These are phyloP conservation scores for Claviceps sp. DNA, from an alignment of 2,329 filamentous ascomycete genomes.

Conservation along the genomic window DNA sequence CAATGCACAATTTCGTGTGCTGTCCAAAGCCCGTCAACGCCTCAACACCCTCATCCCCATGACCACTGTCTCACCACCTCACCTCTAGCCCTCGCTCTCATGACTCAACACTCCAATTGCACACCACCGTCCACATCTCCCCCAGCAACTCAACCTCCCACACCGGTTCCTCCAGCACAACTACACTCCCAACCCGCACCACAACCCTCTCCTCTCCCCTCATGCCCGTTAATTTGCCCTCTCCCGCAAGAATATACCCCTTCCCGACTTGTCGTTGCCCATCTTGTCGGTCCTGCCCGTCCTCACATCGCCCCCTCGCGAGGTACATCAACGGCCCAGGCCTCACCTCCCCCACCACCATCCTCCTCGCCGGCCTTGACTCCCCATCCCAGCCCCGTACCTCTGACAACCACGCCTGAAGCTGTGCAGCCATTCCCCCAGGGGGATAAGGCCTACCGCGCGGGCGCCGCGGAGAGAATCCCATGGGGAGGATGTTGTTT, in stretches of 20 bases:
- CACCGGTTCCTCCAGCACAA: conserved; percentile 21
- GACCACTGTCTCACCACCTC: no score
- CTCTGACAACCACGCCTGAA: conserved; percentile 29
- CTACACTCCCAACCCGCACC: conserved; percentile 17
- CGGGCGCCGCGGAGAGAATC: conserved; percentile 25
- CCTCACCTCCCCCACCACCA: conserved; percentile 18
- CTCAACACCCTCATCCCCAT: no score
- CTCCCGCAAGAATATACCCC: conserved; percentile 23
- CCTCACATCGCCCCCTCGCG: conserved; percentile 11
- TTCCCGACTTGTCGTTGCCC: conserved; percentile 3
- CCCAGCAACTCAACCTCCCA: conserved; percentile 25
- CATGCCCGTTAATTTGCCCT: conserved; percentile 23
- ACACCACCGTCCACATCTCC: conserved; percentile 23
- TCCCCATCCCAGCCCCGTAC: conserved; percentile 21
- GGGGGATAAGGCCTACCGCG: conserved; percentile 22
- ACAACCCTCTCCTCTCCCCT: conserved; percentile 15
- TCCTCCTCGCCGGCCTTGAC: conserved; percentile 6
- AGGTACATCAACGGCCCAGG: conserved; percentile 23
- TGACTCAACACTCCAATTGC: conserved; percentile 19
- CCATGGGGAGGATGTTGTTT: conserved; percentile 12
- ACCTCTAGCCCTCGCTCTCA: no score
- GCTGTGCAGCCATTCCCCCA: conserved; percentile 24
- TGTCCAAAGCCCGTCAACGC: no score
- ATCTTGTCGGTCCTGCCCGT: background rate
- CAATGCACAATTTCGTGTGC: no score